Evolutionary conservation across 2,329 filamentous ascomycete species (phyloP).

Genomic region (Graphiopsis chlorocephala): DNA sequence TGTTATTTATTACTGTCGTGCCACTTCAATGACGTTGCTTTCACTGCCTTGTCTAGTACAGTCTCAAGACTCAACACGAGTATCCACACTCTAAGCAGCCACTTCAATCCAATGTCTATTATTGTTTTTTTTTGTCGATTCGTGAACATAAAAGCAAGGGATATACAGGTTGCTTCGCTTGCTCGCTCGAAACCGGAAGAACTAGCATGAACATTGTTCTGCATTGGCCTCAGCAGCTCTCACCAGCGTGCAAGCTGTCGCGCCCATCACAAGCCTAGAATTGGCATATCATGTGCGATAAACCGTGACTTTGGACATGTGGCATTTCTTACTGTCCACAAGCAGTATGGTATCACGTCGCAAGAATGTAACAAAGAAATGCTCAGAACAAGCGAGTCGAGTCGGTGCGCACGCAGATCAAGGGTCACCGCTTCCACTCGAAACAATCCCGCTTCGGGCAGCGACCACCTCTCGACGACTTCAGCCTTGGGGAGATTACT

Average conservation of each 20-base stretch:
- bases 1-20: neutral
- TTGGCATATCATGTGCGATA: neutral
- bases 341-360: neutral
- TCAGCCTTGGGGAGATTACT: slow-evolving; percentile 1
- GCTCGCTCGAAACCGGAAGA: neutral
- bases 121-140: neutral
- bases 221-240: neutral
- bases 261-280: neutral
- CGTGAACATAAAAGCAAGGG: neutral
- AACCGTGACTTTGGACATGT: neutral
- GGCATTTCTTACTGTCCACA: neutral
- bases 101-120: neutral
- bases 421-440: slow-evolving; percentile 5
- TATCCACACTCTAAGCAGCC: neutral
- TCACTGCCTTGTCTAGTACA: neutral
- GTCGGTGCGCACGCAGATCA: neutral
- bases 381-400: neutral
- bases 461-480: neutral
- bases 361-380: slow-evolving; percentile 3
- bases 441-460: slow-evolving; percentile 1
- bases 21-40: neutral
- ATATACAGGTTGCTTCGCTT: neutral
- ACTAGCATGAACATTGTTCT: neutral
- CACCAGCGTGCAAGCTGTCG: neutral
- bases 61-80: neutral